Evolutionary conservation across 1,284 basidiomycete genomes (phyloP).

Genomic region (Pterula multifida): DNA sequence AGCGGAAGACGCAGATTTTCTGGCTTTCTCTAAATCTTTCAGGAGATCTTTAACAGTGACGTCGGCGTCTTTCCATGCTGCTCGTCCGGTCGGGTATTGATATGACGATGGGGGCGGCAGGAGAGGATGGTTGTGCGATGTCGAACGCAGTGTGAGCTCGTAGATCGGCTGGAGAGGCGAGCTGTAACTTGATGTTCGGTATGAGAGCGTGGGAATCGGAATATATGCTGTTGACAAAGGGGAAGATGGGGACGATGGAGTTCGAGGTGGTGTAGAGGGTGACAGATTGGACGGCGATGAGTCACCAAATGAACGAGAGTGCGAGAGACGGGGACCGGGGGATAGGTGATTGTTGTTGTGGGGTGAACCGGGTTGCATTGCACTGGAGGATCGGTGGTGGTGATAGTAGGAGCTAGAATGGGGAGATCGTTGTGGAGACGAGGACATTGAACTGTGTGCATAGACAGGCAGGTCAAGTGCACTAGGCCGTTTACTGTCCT

Average conservation of each 20-base stretch:
- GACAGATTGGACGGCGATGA: no score
- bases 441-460: neutral
- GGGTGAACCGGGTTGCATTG: neutral
- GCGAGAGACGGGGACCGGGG: neutral
- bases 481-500: neutral
- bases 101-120: neutral
- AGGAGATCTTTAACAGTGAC: neutral
- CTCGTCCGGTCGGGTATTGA: neutral
- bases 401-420: neutral
- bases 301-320: neutral
- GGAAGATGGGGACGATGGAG: neutral
- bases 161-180: neutral
- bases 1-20: neutral
- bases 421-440: neutral
- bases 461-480: neutral
- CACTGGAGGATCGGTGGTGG: neutral
- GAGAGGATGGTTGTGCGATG: neutral
- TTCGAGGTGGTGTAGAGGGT: neutral
- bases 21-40: neutral
- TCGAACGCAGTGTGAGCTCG: neutral
- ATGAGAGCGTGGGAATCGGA: neutral
- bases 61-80: conserved; percentile 1
- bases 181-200: neutral
- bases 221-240: neutral
- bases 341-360: neutral